Evolutionary conservation across 2,329 filamentous ascomycete species (phyloP), one percentile per base, ranked within the genome.

Genomic region (Aspergillus costaricaensis): DNA sequence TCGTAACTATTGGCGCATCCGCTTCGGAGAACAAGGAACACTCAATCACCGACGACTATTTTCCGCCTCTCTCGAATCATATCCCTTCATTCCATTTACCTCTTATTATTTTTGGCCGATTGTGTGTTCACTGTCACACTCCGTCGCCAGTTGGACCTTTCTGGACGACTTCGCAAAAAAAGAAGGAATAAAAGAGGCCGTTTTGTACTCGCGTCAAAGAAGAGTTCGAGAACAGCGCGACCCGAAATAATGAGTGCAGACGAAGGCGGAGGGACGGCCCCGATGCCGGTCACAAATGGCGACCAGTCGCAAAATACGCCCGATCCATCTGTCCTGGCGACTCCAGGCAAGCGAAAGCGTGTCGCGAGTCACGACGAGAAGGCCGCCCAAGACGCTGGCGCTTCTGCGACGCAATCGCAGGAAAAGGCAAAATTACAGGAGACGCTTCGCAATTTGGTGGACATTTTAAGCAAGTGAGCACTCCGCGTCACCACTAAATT

Each of bases 311-410:
- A 67, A 36, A 62, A 66, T 27, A 66, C 69, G 49, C 63, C 71
- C 52, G 72, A 77, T 52, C 63, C 70, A 10, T 64, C 69, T 56
- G 65, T 65, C 30, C 60, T 68, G 51, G 70, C 74, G 56, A 76
- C 75, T 30, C 72, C 76, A 54, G 75, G 72, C 48, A 79, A 79
- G 65, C 75, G 77, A 70, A 79, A 79, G 70, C 77, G 76, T 63
- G 68, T 67, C 17, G 71, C 75, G 21, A 69, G 70, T 55, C 69
- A 73, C 49, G 71, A 74, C 23, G 70, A 73, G 27, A 75, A 70
- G 62, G 55, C 63, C 27, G 62, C 62, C 36, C 65, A 69, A 36
- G 72, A 74, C 39, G 55, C 67, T 47, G 65, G 51, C 59, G 54
- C 65, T 8, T 61, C 72, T 23, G 62, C 65, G 43, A 64, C 69